Evolutionary conservation across 2,329 filamentous ascomycete species (phyloP), one percentile per base, ranked within the genome.

Genomic region (Fonsecaea pedrosoi): DNA sequence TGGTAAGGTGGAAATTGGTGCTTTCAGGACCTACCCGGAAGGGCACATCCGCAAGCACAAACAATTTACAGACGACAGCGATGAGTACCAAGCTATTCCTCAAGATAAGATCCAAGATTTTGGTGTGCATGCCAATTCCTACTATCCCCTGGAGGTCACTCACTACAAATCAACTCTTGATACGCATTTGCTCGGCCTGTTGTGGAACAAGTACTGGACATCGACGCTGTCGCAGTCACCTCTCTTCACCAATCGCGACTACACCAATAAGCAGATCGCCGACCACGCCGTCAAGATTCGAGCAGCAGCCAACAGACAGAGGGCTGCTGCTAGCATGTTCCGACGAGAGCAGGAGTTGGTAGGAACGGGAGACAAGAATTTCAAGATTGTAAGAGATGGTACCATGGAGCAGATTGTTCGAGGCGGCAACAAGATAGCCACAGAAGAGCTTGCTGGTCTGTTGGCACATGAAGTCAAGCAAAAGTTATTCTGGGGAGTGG

Each of bases 141-240:
- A 99, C 82, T 99, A 99, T 80, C 85, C 90, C 13, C 86, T 99
- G 5, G 91, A 96, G 69, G 91, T 98, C 13, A 92, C 92, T 37
- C 92, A 96, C 79, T 99, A 92, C 85, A 98, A 98, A 82, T 95
- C 92, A 70, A 90, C 91, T 0, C 89, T 99, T 34, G 95, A 99
- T 79, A 86, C 89, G 1, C 90, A 93, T 73, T 85, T 99, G 30
- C 84, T 99, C 4, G 92, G 96, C 75, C 86, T 92, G 60, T 84
- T 99, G 35, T 98, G 95, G 95, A 97, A 97, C 83, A 98, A 98
- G 80, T 99, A 99, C 83, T 97, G 93, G 95, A 94, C 97, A 38
- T 92, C 96, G 75, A 99, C 95, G 5, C 86, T 99, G 21, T 96
- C 92, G 37, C 92, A 96, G 74, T 95, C 89, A 73, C 94, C 94